Base-by-base conservation (phyloP, 345 rosid species). In the Mercurialis annua region DNA sequence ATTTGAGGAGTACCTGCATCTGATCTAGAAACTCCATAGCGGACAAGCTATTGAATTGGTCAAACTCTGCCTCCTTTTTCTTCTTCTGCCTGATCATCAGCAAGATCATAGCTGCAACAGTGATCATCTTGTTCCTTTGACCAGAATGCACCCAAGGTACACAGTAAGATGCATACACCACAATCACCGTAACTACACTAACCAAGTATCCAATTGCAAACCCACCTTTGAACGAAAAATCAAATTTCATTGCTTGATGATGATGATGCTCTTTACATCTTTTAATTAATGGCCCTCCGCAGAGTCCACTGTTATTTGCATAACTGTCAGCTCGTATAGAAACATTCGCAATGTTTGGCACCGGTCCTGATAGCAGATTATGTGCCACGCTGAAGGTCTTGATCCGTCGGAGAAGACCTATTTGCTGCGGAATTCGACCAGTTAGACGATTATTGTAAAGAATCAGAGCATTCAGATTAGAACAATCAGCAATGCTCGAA, bases 301-400 rank as follows among this genome's bases (percentile, higher is more conserved):
- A 59, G 27, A 76, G 73, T 51, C 70, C 75, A 0, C 0, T n/a
- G 50, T 79, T 79, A 40, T 66, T 62, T 10, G 62, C 68, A 61
- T 53, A 74, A 51, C 38, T 69, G 0, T 54, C 72, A 6, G 50
- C 57, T 3, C 40, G 0, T 40, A 67, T 0, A 3, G 10, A 0
- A 33, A 1, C 2, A 46, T 23, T 44, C 16, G 0, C 24, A 52
- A 74, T 61, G 6, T 0, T 0, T 0, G 84, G 84, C 9, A 77
- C 40, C 17, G 60, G 29, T 8, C 83, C 80, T 7, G 76, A 31
- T 31, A 80, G 30, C 3, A 10, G 57, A 65, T 76, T 80, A 47
- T 72, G 53, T 1, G 73, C 62, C 0, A 76, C 83, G 50, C 17
- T 69, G 18, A 80, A 76, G 10, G 1, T 0, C 61, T 70, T 80